phyloP scores from a whole-genome alignment of 257 asterid genomes.

The Solanum pinnatisectum region DNA sequence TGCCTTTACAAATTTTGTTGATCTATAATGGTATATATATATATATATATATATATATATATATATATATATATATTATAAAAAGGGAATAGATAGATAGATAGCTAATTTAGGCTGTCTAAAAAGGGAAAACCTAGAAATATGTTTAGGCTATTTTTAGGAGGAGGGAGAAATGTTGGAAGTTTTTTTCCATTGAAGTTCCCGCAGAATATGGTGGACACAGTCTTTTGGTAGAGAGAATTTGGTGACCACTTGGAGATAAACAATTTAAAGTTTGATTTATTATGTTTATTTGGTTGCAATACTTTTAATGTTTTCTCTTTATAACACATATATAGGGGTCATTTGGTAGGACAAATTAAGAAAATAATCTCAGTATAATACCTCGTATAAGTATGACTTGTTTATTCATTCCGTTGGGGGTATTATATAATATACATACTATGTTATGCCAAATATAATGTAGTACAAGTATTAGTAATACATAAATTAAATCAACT shows the following conservation, averaged over 20 bases:
- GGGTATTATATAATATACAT: too few species aligned
- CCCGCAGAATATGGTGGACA: conserved; percentile 23
- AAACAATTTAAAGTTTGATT: background rate
- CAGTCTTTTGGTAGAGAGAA: conserved; percentile 19
- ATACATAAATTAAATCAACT: background rate
- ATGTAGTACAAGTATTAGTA: background rate
- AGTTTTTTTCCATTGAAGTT: conserved; percentile 4
- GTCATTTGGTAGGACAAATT: too few species aligned
- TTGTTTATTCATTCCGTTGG: too few species aligned
- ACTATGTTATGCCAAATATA: too few species aligned
- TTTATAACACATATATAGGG: background rate
- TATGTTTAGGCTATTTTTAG: background rate
- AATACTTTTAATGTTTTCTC: background rate
- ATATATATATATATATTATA: too few species aligned
- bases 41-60: too few species aligned
- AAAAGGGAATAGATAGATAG: too few species aligned
- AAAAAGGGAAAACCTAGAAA: background rate
- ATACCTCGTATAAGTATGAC: too few species aligned
- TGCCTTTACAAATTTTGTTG: background rate
- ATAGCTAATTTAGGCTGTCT: background rate
- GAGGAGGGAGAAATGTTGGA: background rate
- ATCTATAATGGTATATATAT: background rate
- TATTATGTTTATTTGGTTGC: background rate
- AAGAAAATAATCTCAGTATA: background rate
- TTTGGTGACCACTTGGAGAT: background rate